phyloP scores from a whole-genome alignment of 225 moss, liverwort and hornwort species.

The Marchantia paleacea region DNA sequence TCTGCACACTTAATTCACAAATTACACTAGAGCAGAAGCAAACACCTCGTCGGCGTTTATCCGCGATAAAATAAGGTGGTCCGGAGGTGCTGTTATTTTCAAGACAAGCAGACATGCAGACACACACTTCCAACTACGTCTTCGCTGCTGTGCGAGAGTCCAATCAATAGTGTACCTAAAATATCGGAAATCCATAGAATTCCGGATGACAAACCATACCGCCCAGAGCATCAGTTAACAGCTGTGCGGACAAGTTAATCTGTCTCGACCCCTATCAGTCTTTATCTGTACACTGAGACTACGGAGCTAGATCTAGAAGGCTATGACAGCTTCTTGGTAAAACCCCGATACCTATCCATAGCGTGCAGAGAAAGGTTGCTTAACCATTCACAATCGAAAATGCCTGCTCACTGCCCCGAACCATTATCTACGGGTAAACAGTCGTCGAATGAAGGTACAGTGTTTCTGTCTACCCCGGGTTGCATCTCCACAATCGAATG shows the following conservation, averaged over 20 bases:
- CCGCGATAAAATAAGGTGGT: not conserved
- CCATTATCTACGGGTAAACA: not conserved
- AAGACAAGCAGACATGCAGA: not conserved
- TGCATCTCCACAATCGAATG: not conserved
- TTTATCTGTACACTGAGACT: constrained; percentile 2
- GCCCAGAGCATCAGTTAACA: not conserved
- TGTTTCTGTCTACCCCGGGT: not conserved
- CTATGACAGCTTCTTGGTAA: not conserved
- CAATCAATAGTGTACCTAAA: too few species aligned
- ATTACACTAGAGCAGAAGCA: too few species aligned
- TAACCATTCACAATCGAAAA: not conserved
- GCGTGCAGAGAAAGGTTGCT: not conserved
- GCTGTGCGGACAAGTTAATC: not conserved
- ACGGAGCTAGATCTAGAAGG: not conserved
- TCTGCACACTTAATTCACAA: too few species aligned
- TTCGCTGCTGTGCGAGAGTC: too few species aligned
- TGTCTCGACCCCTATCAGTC: not conserved
- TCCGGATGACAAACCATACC: not conserved
- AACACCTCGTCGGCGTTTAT: too few species aligned
- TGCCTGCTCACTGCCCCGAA: not conserved
- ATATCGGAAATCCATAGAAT: not conserved
- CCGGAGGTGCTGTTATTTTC: not conserved
- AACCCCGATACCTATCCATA: not conserved
- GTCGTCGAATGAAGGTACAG: not conserved
- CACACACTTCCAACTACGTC: too few species aligned